Evolutionary conservation across 768 basidiomycete species (phyloP), one percentile per base, ranked within the genome.

Genomic region (Pleurotus platypus): DNA sequence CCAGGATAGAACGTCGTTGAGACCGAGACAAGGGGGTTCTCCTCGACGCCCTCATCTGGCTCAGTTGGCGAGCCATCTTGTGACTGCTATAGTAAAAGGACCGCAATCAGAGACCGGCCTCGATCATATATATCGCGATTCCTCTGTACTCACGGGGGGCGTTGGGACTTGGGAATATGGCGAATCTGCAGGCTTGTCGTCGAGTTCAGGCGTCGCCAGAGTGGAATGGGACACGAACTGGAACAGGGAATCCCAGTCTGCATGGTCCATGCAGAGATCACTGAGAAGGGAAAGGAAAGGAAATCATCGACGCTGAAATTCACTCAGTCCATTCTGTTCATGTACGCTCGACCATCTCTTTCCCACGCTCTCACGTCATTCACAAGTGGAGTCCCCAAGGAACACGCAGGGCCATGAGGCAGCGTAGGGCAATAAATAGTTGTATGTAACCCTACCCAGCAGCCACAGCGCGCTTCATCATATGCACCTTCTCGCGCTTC

Each of bases 1-100:
- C 81, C 84, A 2, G 90, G 89, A 64, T 81, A 86, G 71, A 92
- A 93, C 0, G 89, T 89, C 24, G 91, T 93, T 13, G 90, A 92
- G 37, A 93, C 84, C 1, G 90, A 90, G 56, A 92, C 86, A 53
- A 78, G 72, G 2, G 76, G 71, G 47, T 69, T 79, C 16, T 46
- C 61, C 20, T 77, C 72, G 18, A 60, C 61, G 13, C 63, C 60
- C 15, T 75, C 67, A 30, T 51, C 49, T 30, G 13, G 27, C 35
- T 80, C 75, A 42, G 70, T 62, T 1, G 79, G 78, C 6, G 78
- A 77, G 43, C 75, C 76, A 57, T 78, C 75, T 53, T 75, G 69
- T 38, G 78, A 82, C 61, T 78, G 78, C 70, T 83, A 67, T 15
- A 16, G 37, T 22, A 45, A 7, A 45, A 45, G 42, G 9, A 45